Base-by-base conservation (phyloP, 1,284 basidiomycete species). In the Pulchroboletus neoregius region DNA sequence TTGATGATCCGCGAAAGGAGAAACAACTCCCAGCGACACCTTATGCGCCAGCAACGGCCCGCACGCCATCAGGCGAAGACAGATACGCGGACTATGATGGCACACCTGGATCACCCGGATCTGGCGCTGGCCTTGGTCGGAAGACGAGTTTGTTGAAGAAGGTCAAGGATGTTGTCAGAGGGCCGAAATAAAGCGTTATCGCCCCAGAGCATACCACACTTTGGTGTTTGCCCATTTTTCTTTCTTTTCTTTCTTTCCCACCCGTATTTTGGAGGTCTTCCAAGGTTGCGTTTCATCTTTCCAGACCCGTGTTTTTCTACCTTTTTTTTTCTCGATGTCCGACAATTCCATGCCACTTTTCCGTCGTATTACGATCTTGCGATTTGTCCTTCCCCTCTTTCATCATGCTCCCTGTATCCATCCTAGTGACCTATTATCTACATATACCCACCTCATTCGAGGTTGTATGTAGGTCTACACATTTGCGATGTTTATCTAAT, bases 81-180 rank as follows among this genome's bases (percentile, higher is more conserved):
- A 64, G 52, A 32, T 59, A 60, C 16, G 73, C 65, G 9, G 82
- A 85, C 60, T 79, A 80, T 61, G 81, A 82, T 40, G 66, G 60
- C 31, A 58, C 60, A 6, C 62, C 56, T 23, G 60, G 52, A 44
- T 62, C 59, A 3, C 63, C 67, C 13, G 63, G 66, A 31, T 62
- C 68, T 13, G 70, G 74, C 36, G 65, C 66, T 15, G 76, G 73
- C 18, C 70, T 89, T 4, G 82, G 79, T 37, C 73, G 87, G 58
- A 90, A 82, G 75, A 76, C 83, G 2, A 89, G 86, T 61, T 67
- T 91, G 45, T 74, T 90, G 72, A 85, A 83, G 76, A 89, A 82
- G 63, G 78, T 91, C 44, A 83, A 82, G 54, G 74, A 78, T 28
- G 85, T 74, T 9, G 84, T 88, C 48, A 78, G 81, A 49, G 80